phyloP scores from a whole-genome alignment of 1,139 yeast species.

The Suhomyces yuchorum region DNA sequence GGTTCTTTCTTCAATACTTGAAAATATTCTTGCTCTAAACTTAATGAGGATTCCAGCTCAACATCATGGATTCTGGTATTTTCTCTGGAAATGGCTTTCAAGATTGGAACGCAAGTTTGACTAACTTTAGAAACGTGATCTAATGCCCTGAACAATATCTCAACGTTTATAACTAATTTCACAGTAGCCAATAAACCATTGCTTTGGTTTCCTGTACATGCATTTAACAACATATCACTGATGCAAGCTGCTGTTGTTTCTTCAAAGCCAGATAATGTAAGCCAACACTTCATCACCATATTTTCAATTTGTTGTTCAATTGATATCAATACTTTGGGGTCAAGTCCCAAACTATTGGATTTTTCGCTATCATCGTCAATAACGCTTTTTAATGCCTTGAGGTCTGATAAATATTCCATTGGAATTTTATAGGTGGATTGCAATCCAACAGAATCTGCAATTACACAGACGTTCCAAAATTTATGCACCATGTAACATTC shows the following conservation, averaged over 20 bases:
- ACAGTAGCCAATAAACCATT: slow-evolving; percentile 77
- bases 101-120: slow-evolving; percentile 18
- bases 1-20: slow-evolving; percentile 68
- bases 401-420: slow-evolving; percentile 15
- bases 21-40: slow-evolving; percentile 23
- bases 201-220: slow-evolving; percentile 73
- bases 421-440: slow-evolving; percentile 31
- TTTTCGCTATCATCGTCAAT: slow-evolving; percentile 12
- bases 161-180: slow-evolving; percentile 69
- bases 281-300: slow-evolving; percentile 82
- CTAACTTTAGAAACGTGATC: slow-evolving; percentile 53
- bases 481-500: slow-evolving; percentile 98
- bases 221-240: slow-evolving; percentile 86
- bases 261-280: slow-evolving; percentile 83
- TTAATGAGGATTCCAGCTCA: slow-evolving; percentile 15
- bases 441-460: slow-evolving; percentile 63
- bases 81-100: slow-evolving; percentile 13
- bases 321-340: slow-evolving; percentile 53
- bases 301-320: slow-evolving; percentile 69
- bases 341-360: slow-evolving; percentile 26
- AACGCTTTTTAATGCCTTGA: slow-evolving; percentile 15
- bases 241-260: slow-evolving; percentile 92
- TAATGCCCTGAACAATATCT: slow-evolving; percentile 74
- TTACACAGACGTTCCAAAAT: slow-evolving; percentile 90
- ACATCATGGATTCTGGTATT: slow-evolving; percentile 8